These are phyloP conservation scores for Pelargonium nanum DNA, from an alignment of 345 rosid genomes.

Conservation along the genomic window DNA sequence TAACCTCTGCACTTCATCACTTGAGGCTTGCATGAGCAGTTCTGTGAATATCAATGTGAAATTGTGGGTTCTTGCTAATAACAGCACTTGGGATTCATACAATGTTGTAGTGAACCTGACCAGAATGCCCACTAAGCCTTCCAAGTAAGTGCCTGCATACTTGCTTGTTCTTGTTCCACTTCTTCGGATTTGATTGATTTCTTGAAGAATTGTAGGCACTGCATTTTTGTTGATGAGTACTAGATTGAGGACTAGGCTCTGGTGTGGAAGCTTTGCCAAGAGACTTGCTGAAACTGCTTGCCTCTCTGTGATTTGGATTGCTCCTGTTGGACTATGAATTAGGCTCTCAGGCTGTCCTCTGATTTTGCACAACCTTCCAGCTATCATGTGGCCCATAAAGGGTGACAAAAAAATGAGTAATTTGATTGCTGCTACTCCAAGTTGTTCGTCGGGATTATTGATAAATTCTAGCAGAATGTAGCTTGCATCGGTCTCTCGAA, in stretches of 20 bases:
- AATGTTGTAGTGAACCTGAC: slow-evolving; percentile 81
- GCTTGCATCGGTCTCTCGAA: slow-evolving; percentile 66
- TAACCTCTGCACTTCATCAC: slow-evolving; percentile 73
- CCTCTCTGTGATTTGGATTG: slow-evolving; percentile 48
- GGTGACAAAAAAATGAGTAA: slow-evolving; percentile 55
- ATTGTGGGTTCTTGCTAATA: slow-evolving; percentile 53
- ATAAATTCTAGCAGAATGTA: slow-evolving; percentile 56
- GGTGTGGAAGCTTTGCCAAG: slow-evolving; percentile 73
- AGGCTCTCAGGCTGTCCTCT: slow-evolving; percentile 69
- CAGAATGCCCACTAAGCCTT: slow-evolving; percentile 71
- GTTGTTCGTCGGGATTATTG: slow-evolving; percentile 61
- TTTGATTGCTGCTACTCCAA: slow-evolving; percentile 56
- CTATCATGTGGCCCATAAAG: slow-evolving; percentile 51
- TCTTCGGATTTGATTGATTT: slow-evolving; percentile 41
- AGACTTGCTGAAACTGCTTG: slow-evolving; percentile 65
- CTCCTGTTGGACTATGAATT: slow-evolving; percentile 28
- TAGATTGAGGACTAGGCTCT: slow-evolving; percentile 65
- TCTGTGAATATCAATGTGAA: slow-evolving; percentile 64
- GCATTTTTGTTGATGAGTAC: slow-evolving; percentile 41
- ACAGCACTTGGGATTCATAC: slow-evolving; percentile 55
- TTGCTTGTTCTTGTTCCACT: slow-evolving; percentile 52
- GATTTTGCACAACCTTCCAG: slow-evolving; percentile 66
- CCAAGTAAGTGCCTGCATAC: slow-evolving; percentile 56
- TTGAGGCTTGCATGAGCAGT: slow-evolving; percentile 58
- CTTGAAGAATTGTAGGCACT: slow-evolving; percentile 47